Conservation (phyloP, 768 basidiomycete genomes). For the Boletus sp. region DNA sequence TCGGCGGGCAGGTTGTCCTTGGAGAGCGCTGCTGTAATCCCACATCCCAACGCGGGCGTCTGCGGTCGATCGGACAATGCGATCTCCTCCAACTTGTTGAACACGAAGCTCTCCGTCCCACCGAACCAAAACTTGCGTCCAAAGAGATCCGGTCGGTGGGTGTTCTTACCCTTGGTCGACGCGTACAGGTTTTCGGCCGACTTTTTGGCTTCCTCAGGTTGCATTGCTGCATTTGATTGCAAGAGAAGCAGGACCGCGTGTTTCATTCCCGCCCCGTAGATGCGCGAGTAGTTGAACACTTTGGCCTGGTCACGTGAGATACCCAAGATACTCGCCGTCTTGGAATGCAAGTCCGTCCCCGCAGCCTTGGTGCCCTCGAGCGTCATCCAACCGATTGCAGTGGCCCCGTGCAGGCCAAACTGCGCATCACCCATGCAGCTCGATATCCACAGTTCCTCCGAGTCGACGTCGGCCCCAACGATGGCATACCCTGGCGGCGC, state of each 20-base stretch:
- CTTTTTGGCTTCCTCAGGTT: conserved; percentile 71
- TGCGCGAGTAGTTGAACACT: conserved; percentile 98
- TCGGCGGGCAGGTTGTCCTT: conserved; percentile 80
- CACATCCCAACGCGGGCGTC: conserved; percentile 92
- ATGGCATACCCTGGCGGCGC: conserved; percentile 92
- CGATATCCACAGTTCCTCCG: conserved; percentile 98
- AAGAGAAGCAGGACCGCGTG: conserved; percentile 86
- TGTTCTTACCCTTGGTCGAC: conserved; percentile 91
- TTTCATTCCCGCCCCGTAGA: conserved; percentile 97
- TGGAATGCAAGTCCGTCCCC: conserved; percentile 95
- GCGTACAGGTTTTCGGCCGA: conserved; percentile 84
- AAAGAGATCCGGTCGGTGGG: conserved; percentile 70
- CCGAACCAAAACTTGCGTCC: conserved; percentile 92
- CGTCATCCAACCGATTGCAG: conserved; percentile 99
- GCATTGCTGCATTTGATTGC: conserved; percentile 79
- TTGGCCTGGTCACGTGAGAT: conserved; percentile 95
- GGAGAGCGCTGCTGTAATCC: conserved; percentile 89
- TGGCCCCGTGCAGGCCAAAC: conserved; percentile 94
- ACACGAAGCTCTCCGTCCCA: conserved; percentile 92
- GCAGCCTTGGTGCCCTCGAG: conserved; percentile 93
- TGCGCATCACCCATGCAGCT: conserved; percentile 98
- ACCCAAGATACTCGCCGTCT: conserved; percentile 89
- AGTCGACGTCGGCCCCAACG: conserved; percentile 98
- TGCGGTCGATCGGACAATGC: conserved; percentile 81
- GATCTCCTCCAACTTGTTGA: conserved; percentile 97